Conservation (phyloP, 352 stramenopile species). For the Phytophthora pinifolia region DNA sequence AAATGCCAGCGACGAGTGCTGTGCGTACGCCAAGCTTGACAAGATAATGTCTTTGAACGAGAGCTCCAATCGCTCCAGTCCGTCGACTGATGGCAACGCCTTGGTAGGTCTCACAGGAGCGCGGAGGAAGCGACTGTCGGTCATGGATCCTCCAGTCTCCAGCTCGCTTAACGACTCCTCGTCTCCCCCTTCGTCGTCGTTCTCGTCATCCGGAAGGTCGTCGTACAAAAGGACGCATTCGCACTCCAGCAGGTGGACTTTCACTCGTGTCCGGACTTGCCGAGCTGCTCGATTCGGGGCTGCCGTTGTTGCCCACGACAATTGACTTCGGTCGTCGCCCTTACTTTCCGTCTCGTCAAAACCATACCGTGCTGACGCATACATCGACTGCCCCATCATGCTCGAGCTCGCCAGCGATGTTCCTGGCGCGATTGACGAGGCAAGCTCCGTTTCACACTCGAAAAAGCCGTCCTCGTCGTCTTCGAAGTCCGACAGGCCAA, state of each 20-base stretch:
- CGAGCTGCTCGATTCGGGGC: constrained; percentile 37
- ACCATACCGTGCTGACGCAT: constrained; percentile 71
- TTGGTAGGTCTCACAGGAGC: constrained; percentile 33
- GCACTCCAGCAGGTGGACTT: constrained; percentile 79
- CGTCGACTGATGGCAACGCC: constrained; percentile 52
- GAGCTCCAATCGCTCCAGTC: constrained; percentile 68
- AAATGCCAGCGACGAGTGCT: constrained; percentile 49
- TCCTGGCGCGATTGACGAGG: constrained; percentile 38
- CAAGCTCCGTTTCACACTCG: constrained; percentile 68
- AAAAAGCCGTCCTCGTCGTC: constrained; percentile 81
- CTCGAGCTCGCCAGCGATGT: constrained; percentile 36
- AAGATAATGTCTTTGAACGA: constrained; percentile 72
- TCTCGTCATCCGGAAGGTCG: constrained; percentile 63
- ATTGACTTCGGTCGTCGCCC: constrained; percentile 24
- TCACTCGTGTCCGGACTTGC: constrained; percentile 61
- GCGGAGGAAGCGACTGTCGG: constrained; percentile 26
- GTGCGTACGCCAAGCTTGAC: constrained; percentile 61
- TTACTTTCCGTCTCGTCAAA: constrained; percentile 31
- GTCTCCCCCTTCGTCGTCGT: constrained; percentile 27
- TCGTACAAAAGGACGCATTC: constrained; percentile 80
- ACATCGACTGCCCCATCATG: constrained; percentile 82
- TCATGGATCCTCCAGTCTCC: constrained; percentile 18
- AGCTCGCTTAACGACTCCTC: constrained; percentile 21
- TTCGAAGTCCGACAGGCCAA: constrained; percentile 82
- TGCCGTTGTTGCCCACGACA: constrained; percentile 38